These are phyloP conservation scores for Byssochlamys sp. DNA, from an alignment of 2,329 filamentous ascomycete species.

Conservation along the genomic window DNA sequence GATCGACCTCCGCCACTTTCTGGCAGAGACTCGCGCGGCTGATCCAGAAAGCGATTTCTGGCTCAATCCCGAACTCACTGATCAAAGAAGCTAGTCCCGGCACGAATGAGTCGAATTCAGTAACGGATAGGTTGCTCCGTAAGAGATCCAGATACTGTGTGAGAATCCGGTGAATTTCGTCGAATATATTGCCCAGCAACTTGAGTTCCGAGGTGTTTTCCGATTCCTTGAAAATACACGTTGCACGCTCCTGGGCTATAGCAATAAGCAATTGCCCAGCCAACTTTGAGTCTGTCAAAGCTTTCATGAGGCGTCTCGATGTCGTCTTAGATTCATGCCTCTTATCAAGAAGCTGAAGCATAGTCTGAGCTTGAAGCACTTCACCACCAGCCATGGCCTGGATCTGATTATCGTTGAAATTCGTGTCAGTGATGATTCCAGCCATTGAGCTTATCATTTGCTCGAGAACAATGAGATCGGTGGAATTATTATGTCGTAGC, in stretches of 20 bases:
- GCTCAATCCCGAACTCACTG: conserved; percentile 66
- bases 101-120: conserved; percentile 68
- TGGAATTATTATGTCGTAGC: conserved; percentile 70
- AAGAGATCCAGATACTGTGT: conserved; percentile 83
- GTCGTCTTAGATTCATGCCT: conserved; percentile 66
- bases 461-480: conserved; percentile 81
- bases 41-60: conserved; percentile 75
- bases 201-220: conserved; percentile 67
- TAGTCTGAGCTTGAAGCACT: conserved; percentile 65
- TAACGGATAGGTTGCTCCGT: conserved; percentile 63
- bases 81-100: conserved; percentile 68
- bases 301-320: conserved; percentile 68
- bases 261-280: conserved; percentile 77
- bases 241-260: conserved; percentile 79
- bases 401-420: conserved; percentile 81
- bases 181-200: conserved; percentile 73
- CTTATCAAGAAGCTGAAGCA: conserved; percentile 70
- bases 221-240: conserved; percentile 69
- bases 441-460: conserved; percentile 89
- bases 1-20: conserved; percentile 43
- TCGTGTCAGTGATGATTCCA: conserved; percentile 75
- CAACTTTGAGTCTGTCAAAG: conserved; percentile 66
- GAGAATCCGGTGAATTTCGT: conserved; percentile 78
- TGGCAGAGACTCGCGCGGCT: conserved; percentile 64
- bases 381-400: conserved; percentile 81